These are phyloP conservation scores for Yarrowia phangngaensis DNA, from an alignment of 805 yeast genomes.

Conservation along the genomic window DNA sequence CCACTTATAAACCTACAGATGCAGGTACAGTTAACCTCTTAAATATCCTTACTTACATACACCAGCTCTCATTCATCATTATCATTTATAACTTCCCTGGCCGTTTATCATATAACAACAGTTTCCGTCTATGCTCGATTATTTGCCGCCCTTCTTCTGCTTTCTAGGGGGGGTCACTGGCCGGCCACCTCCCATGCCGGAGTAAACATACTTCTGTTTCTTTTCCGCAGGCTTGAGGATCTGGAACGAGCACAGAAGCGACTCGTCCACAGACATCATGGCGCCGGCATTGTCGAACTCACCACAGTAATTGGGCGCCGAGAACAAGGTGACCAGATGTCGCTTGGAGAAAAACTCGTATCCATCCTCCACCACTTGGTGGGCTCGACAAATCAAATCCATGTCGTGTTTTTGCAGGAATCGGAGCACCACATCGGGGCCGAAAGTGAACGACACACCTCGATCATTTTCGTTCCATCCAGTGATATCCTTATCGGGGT, in stretches of 20 bases:
- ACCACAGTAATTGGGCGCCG: constrained; percentile 98
- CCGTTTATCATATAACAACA: constrained; percentile 23
- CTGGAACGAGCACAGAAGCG: constrained; percentile 84
- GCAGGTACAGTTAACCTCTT: too few relatives aligned
- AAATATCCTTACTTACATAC: too few relatives aligned
- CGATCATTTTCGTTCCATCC: constrained; percentile 99
- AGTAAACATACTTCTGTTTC: constrained; percentile 63
- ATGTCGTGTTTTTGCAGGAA: constrained; percentile 95
- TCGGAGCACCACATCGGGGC: constrained; percentile 97
- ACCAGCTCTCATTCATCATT: constrained; percentile 7
- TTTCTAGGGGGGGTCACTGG: constrained; percentile 60
- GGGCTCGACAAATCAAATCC: constrained; percentile 98
- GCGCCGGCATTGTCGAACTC: constrained; percentile 99
- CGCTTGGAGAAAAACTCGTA: constrained; percentile 95
- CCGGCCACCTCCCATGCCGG: constrained; percentile 41
- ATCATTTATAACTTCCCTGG: constrained; percentile 16
- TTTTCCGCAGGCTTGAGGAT: constrained; percentile 97
- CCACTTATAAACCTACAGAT: too few relatives aligned
- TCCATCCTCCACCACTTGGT: constrained; percentile 98
- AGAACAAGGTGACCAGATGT: constrained; percentile 89
- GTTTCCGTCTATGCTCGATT: constrained; percentile 24
- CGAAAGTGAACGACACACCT: constrained; percentile 98
- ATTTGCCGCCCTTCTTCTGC: constrained; percentile 34
- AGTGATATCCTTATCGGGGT: constrained; percentile 95
- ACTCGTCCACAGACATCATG: constrained; percentile 98